These are phyloP conservation scores for Pseudogymnoascus sp. DNA, from an alignment of 2,329 filamentous ascomycete species.

Conservation along the genomic window DNA sequence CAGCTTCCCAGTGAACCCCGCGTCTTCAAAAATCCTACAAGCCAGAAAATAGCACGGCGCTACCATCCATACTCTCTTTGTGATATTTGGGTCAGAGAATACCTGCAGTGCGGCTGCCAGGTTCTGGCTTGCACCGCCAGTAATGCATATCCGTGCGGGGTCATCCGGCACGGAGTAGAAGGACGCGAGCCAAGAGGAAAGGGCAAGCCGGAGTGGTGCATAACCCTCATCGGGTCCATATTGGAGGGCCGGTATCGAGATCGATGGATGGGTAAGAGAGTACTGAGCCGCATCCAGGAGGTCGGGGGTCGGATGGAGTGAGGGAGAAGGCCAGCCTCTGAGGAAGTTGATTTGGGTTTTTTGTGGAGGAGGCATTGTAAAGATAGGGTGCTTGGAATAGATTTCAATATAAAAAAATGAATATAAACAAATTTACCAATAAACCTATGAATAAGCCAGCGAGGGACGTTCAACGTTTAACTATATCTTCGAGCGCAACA, in stretches of 20 bases:
- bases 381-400: not conserved
- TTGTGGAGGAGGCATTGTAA: not conserved
- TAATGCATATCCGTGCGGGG: constrained; percentile 49
- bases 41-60: constrained; percentile 59
- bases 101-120: constrained; percentile 54
- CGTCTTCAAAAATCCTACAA: constrained; percentile 57
- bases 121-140: constrained; percentile 58
- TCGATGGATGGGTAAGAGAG: constrained; percentile 40
- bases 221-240: constrained; percentile 59
- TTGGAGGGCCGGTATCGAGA: constrained; percentile 43
- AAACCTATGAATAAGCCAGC: not conserved
- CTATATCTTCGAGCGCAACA: not conserved
- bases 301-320: constrained; percentile 46
- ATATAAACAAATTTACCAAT: not conserved
- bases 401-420: not conserved
- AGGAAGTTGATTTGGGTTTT: constrained; percentile 23
- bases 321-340: constrained; percentile 24
- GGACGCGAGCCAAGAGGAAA: constrained; percentile 51
- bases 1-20: constrained; percentile 49
- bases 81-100: constrained; percentile 57
- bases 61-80: constrained; percentile 56
- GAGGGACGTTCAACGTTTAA: not conserved
- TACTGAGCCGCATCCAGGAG: constrained; percentile 43
- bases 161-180: constrained; percentile 42
- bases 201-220: constrained; percentile 40